Conservation (phyloP, 192 early-diverging fungal genomes). For the Jimgerdemannia lactiflua region DNA sequence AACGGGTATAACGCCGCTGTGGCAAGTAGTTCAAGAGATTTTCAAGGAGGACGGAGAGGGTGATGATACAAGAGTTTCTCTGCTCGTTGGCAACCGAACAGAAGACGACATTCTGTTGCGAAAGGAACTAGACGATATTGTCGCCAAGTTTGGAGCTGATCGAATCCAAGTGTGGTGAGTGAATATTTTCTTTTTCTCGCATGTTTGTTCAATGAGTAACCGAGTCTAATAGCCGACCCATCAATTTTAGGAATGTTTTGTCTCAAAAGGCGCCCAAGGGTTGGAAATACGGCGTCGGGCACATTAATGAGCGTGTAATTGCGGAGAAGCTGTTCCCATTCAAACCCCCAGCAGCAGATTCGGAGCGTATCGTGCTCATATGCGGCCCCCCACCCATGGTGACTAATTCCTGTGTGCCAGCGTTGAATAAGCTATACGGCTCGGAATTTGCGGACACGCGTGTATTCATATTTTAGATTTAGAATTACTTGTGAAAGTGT, state of each 20-base stretch:
- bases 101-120: conserved; percentile 78
- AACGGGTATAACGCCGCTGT: conserved; percentile 83
- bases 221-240: too few relatives aligned
- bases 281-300: background rate
- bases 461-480: too few relatives aligned
- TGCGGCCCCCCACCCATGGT: conserved; percentile 44
- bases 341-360: background rate
- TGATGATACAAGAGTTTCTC: conserved; percentile 64
- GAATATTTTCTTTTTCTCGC: background rate
- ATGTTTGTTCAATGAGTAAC: background rate
- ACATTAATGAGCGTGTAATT: background rate
- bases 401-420: too few relatives aligned
- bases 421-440: too few relatives aligned
- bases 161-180: background rate
- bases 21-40: conserved; percentile 73
- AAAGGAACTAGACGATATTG: conserved; percentile 51
- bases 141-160: background rate
- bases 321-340: background rate
- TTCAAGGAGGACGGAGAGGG: conserved; percentile 46
- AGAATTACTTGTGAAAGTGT: too few relatives aligned
- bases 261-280: background rate
- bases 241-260: too few relatives aligned
- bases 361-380: conserved; percentile 31
- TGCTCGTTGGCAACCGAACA: conserved; percentile 74
- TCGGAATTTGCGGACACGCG: too few relatives aligned